Conservation (phyloP, 2,329 filamentous ascomycete genomes). For the Aureobasidium sp. region DNA sequence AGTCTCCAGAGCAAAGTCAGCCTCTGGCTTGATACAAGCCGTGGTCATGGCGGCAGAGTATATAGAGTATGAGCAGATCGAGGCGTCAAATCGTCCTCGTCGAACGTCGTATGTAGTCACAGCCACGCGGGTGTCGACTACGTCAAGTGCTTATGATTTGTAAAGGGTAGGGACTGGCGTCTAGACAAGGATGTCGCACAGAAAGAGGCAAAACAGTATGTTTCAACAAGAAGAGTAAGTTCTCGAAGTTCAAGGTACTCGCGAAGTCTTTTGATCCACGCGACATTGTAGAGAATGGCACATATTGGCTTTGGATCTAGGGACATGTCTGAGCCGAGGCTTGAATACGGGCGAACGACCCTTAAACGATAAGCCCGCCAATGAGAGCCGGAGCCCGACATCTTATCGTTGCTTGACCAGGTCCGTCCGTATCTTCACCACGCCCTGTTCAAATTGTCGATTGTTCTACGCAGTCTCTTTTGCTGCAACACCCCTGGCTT, state of each 20-base stretch:
- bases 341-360: no score
- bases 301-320: slow-evolving; percentile 9
- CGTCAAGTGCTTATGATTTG: not conserved
- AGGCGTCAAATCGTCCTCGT: not conserved
- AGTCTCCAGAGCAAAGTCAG: not conserved
- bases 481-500: not conserved
- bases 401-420: not conserved
- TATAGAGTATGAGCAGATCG: not conserved
- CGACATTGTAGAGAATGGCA: slow-evolving; percentile 1
- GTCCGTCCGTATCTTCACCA: slow-evolving; percentile 2
- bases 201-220: not conserved
- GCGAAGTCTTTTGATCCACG: slow-evolving; percentile 1
- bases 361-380: not conserved
- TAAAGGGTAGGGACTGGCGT: not conserved
- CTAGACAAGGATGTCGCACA: not conserved
- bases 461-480: not conserved
- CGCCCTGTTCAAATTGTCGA: not conserved
- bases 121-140: not conserved
- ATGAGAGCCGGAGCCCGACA: not conserved
- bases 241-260: not conserved
- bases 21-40: not conserved
- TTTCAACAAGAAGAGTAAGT: not conserved
- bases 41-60: not conserved
- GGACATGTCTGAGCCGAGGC: not conserved
- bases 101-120: not conserved